Conservation (phyloP, 169 alveolate genomes). For the Eimeria tenella region DNA sequence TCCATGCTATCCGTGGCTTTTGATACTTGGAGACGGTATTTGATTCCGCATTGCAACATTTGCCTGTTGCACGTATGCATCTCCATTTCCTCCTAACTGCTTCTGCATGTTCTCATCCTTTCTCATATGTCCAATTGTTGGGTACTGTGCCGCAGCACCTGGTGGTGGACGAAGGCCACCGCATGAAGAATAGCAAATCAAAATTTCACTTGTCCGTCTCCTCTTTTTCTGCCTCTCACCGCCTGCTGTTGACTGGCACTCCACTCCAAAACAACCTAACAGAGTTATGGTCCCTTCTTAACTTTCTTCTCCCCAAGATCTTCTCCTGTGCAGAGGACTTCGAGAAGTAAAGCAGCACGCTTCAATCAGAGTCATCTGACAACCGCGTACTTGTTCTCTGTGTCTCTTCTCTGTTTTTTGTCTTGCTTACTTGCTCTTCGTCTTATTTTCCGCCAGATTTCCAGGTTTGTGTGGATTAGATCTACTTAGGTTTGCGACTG, state of each 20-base stretch:
- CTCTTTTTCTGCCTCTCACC: slow-evolving; percentile 91
- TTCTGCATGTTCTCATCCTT: neutral
- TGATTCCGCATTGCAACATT: too few relatives aligned
- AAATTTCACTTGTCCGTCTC: slow-evolving; percentile 94
- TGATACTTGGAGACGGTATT: neutral
- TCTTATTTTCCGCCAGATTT: neutral
- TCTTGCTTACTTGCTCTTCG: neutral
- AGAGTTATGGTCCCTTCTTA: slow-evolving; percentile 99
- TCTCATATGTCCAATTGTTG: neutral
- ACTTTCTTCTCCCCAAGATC: slow-evolving; percentile 98
- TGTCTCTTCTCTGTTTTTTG: neutral
- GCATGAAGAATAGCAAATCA: slow-evolving; percentile 97
- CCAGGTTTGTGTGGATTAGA: too few relatives aligned
- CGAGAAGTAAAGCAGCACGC: slow-evolving; percentile 85
- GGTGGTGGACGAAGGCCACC: slow-evolving; percentile 99
- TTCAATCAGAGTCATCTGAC: neutral
- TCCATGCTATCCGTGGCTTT: neutral
- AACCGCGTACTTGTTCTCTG: neutral
- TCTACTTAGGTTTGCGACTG: too few relatives aligned
- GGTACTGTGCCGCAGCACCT: slow-evolving; percentile 90
- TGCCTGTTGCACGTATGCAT: neutral
- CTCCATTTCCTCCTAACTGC: neutral
- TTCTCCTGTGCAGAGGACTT: slow-evolving; percentile 97
- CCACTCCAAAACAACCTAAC: slow-evolving; percentile 98
- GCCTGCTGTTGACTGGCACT: slow-evolving; percentile 98